Conservation (phyloP, 306 rosid species). For the Castanea sativa region DNA sequence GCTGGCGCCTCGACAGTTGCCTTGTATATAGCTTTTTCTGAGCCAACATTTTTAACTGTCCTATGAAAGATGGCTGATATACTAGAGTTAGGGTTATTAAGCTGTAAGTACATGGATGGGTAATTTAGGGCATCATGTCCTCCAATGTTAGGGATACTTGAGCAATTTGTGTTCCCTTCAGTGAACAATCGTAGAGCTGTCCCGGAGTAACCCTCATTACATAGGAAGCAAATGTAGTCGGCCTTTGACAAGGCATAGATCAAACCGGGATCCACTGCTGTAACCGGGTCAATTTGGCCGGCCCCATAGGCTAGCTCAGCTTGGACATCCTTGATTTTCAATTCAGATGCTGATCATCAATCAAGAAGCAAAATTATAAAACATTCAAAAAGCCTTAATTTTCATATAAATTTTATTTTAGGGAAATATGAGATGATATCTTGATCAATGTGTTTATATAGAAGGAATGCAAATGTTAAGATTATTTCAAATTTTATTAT, state of each 20-base stretch:
- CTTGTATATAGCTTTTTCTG: constrained; percentile 41
- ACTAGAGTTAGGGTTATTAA: background rate
- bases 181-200: constrained; percentile 25
- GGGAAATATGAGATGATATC: background rate
- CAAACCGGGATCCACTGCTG: constrained; percentile 62
- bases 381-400: background rate
- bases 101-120: constrained; percentile 58
- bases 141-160: no score
- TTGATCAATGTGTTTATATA: no score
- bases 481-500: no score
- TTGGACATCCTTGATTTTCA: constrained; percentile 22
- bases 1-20: constrained; percentile 20
- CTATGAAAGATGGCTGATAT: constrained; percentile 54
- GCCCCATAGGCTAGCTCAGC: constrained; percentile 53
- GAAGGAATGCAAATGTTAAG: no score
- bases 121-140: constrained; percentile 67
- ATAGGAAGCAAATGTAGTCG: constrained; percentile 53
- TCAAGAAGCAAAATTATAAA: background rate
- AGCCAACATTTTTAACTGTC: constrained; percentile 61
- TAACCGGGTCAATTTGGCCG: constrained; percentile 58
- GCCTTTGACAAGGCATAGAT: constrained; percentile 39
- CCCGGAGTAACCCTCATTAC: constrained; percentile 47
- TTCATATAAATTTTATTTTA: background rate
- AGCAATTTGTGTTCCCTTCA: background rate
- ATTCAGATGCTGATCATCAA: constrained; percentile 49